These are phyloP conservation scores for Calocybe gambosa DNA, from an alignment of 1,284 basidiomycete species.

Conservation along the genomic window DNA sequence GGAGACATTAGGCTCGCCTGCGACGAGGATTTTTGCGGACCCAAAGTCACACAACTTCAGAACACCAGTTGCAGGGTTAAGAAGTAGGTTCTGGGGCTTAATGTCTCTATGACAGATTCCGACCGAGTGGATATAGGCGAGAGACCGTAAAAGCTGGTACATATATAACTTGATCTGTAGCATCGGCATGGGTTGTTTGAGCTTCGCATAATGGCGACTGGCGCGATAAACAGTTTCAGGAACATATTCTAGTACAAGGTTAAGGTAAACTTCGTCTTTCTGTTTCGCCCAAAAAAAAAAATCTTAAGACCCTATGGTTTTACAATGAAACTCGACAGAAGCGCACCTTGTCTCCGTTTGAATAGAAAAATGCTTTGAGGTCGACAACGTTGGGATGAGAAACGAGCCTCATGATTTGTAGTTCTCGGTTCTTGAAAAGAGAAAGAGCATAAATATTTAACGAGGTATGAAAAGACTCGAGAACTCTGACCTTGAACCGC, in stretches of 20 bases:
- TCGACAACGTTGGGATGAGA: slow-evolving; percentile 98
- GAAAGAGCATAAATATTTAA: slow-evolving; percentile 1
- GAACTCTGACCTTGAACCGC: slow-evolving; percentile 87
- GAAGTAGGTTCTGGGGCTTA: slow-evolving; percentile 97
- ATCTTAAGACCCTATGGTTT: too few relatives aligned
- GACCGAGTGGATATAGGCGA: slow-evolving; percentile 97
- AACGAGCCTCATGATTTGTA: slow-evolving; percentile 99
- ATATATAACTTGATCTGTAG: slow-evolving; percentile 98
- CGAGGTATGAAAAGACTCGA: slow-evolving; percentile 13
- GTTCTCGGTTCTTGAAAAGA: slow-evolving; percentile 85
- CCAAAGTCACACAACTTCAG: slow-evolving; percentile 99
- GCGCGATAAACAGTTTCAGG: slow-evolving; percentile 99
- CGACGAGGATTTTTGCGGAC: slow-evolving; percentile 96
- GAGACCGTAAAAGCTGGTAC: slow-evolving; percentile 95
- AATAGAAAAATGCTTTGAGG: slow-evolving; percentile 98
- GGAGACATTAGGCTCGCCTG: slow-evolving; percentile 97
- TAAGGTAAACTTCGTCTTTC: slow-evolving; percentile 99
- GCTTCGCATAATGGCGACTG: slow-evolving; percentile 97
- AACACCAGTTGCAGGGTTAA: slow-evolving; percentile 94
- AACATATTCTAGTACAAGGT: slow-evolving; percentile 98
- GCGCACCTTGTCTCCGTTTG: slow-evolving; percentile 94
- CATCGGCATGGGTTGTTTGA: slow-evolving; percentile 99
- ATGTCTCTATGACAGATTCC: slow-evolving; percentile 99
- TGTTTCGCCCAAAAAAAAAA: slow-evolving; percentile 26
- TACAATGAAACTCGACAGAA: slow-evolving; percentile 3